These are phyloP conservation scores for Hymenoscyphus repandus DNA, from an alignment of 2,329 filamentous ascomycete species.

Conservation along the genomic window DNA sequence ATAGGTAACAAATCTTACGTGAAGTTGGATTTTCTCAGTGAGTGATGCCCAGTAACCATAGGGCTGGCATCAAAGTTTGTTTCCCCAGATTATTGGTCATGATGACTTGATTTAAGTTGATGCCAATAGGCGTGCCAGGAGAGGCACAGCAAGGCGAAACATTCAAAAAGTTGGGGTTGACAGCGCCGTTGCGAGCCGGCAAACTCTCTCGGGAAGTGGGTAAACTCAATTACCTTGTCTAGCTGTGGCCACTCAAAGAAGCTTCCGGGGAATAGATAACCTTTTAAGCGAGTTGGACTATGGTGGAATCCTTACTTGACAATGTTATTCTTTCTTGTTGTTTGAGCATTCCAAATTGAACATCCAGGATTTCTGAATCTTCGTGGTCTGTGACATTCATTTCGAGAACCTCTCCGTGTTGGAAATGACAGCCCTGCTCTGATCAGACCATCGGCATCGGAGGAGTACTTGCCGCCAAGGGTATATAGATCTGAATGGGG, in stretches of 20 bases:
- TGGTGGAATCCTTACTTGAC: too few species aligned
- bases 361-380: too few species aligned
- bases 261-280: constrained; percentile 1
- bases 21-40: not conserved
- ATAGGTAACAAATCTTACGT: too few species aligned
- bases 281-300: not conserved
- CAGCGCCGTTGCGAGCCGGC: not conserved
- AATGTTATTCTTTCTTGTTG: too few species aligned
- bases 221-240: not conserved
- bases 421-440: too few species aligned
- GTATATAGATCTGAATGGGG: not conserved
- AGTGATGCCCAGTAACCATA: not conserved
- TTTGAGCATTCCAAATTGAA: too few species aligned
- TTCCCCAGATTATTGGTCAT: not conserved
- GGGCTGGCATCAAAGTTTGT: not conserved
- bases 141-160: not conserved
- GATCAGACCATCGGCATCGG: too few species aligned
- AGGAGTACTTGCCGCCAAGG: too few species aligned
- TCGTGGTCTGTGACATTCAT: too few species aligned
- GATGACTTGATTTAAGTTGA: not conserved
- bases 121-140: not conserved
- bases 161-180: not conserved
- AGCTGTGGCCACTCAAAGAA: not conserved
- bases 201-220: not conserved
- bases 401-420: too few species aligned